Evolutionary conservation across 2,329 filamentous ascomycete species (phyloP).

Genomic region (Helminthosporium solani): DNA sequence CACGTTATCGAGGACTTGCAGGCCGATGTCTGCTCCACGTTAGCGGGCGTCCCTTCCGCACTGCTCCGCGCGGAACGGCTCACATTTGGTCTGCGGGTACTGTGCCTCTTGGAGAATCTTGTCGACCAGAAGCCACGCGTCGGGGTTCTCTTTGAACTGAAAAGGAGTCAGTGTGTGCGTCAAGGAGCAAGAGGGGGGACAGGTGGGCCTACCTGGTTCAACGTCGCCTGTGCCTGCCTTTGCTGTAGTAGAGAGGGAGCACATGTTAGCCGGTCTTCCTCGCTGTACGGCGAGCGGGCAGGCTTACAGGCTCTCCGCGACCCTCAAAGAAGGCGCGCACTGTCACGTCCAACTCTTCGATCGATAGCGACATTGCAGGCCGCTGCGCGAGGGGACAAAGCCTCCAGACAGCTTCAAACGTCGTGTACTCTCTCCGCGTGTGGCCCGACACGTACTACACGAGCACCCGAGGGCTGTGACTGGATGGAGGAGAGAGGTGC

Average conservation of each 20-base stretch:
- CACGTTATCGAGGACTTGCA: constrained; percentile 96
- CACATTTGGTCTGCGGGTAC: constrained; percentile 96
- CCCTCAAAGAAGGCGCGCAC: constrained; percentile 98
- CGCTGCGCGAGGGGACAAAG: constrained; percentile 33
- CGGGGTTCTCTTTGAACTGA: constrained; percentile 98
- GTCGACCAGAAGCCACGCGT: constrained; percentile 96
- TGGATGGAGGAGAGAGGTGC: not conserved
- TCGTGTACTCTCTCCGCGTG: constrained; percentile 21
- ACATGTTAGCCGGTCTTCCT: constrained; percentile 43
- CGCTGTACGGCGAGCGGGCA: not conserved
- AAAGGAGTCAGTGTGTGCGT: constrained; percentile 18
- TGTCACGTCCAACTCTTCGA: constrained; percentile 93
- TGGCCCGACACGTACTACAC: constrained; percentile 15
- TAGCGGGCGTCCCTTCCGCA: constrained; percentile 26
- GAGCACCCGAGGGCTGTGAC: constrained; percentile 5
- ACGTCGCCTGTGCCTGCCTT: constrained; percentile 89
- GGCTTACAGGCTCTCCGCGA: constrained; percentile 82
- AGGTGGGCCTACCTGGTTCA: constrained; percentile 74
- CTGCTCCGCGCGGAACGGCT: constrained; percentile 36
- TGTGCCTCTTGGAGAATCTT: constrained; percentile 92
- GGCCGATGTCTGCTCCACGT: constrained; percentile 69
- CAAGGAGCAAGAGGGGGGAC: constrained; percentile 3
- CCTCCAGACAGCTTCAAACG: constrained; percentile 33
- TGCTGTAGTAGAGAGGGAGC: constrained; percentile 66
- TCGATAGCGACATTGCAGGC: constrained; percentile 64